A percentile compares a stretch with the other conserved stretches of the same genome.
Evolutionary conservation across 179 eudicot species (phyloP).

Genomic region (Patellifolia procumbens): DNA sequence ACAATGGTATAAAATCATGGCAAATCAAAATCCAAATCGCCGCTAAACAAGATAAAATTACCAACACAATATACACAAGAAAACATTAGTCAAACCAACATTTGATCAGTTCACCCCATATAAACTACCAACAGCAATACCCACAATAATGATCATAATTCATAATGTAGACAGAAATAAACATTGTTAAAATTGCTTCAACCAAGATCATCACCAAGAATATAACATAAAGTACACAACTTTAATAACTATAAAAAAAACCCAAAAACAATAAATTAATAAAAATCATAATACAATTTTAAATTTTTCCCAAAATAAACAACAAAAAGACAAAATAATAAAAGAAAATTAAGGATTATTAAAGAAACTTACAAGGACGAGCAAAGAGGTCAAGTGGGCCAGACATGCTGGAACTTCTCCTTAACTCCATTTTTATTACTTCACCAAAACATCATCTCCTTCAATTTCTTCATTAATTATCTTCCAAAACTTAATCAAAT

Average conservation of each 20-base stretch:
- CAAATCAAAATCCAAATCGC: background rate
- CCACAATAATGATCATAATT: background rate
- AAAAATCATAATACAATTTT: background rate
- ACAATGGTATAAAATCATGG: background rate
- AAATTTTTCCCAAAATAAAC: background rate
- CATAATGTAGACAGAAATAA: background rate
- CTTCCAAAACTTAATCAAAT: background rate
- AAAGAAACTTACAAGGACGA: conserved; percentile 37
- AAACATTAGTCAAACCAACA: background rate
- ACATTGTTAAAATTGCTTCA: too few species aligned
- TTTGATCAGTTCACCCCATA: background rate
- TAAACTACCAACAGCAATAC: background rate
- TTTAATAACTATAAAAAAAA: background rate
- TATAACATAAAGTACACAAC: too few species aligned
- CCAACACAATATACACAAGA: background rate
- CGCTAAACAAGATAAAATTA: background rate
- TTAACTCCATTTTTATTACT: conserved; percentile 12
- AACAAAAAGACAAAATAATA: too few species aligned
- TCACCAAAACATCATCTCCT: background rate
- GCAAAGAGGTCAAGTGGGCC: conserved; percentile 38
- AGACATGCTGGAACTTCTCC: conserved; percentile 33
- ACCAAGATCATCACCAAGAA: too few species aligned
- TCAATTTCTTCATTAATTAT: background rate
- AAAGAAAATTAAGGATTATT: background rate
- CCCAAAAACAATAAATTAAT: background rate